Base-by-base conservation (phyloP, 108 stramenopile genomes). In the Cyclotella cryptica region DNA sequence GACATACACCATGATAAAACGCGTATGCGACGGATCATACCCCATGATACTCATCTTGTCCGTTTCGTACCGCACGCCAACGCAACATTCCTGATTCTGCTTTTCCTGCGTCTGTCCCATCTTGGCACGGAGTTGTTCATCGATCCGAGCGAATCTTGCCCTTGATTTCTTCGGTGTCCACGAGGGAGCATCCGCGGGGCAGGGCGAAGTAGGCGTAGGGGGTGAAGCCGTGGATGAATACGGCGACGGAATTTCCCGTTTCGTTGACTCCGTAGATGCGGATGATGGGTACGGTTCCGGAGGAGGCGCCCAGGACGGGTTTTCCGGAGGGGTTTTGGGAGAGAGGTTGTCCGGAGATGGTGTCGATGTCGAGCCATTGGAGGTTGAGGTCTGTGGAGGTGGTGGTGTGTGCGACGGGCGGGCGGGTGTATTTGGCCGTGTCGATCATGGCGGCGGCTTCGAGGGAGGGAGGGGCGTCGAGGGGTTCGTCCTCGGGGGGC, bases 351-450 rank as follows among this genome's bases (percentile, higher is more conserved):
- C 97, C 98, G 13, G 90, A 75, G 28, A 94, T 84, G 85, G 97
- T 94, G 78, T 99, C 99, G 66, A 98, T 93, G 83, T 99, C 98
- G 40, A 98, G 74, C 98, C 99, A 99, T 80, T 99, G 97, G 22
- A 97, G 73, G 42, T 88, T 86, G 28, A 96, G 66, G 53, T 92
- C 90, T n/a, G 11, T 0, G 14, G 35, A 29, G 29, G 60, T 1
- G 60, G 60, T 39, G 60, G n/a, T 13, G n/a, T 61, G 60, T 0
- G 60, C 1, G 12, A 61, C 60, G 60, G 60, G 15, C 12, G 60
- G 60, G 15, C 60, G 60, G 30, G 60, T 61, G 60, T 61, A 61
- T 39, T 61, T 61, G 30, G 60, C 15, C 12, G 60, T 21, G 35
- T 61, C 60, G 15, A 61, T 39, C 18, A 30, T 21, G 30, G n/a